Conservation (phyloP, 179 eudicot genomes). For the Beta lomatogona region DNA sequence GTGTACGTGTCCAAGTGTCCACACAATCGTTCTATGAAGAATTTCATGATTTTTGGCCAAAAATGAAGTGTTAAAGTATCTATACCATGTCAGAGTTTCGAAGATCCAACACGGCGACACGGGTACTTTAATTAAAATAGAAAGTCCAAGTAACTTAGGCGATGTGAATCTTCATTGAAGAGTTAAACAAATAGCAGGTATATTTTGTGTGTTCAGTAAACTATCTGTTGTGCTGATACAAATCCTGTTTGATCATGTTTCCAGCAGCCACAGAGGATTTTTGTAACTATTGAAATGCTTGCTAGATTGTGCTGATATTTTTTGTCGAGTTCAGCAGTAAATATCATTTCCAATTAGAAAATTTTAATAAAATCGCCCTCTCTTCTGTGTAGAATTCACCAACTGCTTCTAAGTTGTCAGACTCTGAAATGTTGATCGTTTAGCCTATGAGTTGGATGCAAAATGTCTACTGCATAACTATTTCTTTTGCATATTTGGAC, state of each 20-base stretch:
- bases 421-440: background rate
- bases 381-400: background rate
- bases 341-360: constrained; percentile 10
- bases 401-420: background rate
- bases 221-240: constrained; percentile 22
- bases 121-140: too few relatives aligned
- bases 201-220: background rate
- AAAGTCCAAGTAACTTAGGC: too few relatives aligned
- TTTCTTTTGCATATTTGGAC: background rate
- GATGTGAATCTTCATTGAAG: background rate
- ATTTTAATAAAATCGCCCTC: constrained; percentile 4
- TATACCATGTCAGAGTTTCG: too few relatives aligned
- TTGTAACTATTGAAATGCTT: constrained; percentile 26
- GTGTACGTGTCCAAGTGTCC: too few relatives aligned
- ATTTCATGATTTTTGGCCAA: too few relatives aligned
- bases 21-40: too few relatives aligned
- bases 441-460: background rate
- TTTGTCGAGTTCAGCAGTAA: constrained; percentile 12
- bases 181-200: constrained; percentile 11
- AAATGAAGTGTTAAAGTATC: too few relatives aligned
- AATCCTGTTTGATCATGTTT: constrained; percentile 4
- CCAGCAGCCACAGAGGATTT: constrained; percentile 19
- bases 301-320: constrained; percentile 17
- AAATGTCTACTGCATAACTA: background rate
- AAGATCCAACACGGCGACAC: too few relatives aligned